A percentile compares a stretch with the other conserved stretches of the same genome.
Conservation (phyloP, 2,329 filamentous ascomycete genomes). For the Leptodontidium sp. region DNA sequence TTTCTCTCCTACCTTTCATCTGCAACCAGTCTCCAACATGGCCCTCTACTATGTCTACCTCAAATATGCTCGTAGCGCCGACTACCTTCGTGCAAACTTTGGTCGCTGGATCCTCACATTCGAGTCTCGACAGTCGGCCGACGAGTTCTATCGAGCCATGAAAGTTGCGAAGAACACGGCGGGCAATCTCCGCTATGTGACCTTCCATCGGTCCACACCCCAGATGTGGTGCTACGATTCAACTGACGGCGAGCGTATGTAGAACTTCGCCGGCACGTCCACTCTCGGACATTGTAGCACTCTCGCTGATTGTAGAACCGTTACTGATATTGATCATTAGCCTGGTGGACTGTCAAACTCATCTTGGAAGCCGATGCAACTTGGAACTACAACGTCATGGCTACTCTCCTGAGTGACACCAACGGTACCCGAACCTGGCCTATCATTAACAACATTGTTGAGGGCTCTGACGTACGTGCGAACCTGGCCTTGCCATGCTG, state of each 20-base stretch:
- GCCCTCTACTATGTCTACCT: neutral
- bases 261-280: neutral
- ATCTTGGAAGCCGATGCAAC: conserved; percentile 4
- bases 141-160: conserved; percentile 8
- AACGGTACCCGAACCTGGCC: conserved; percentile 3
- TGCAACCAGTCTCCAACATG: neutral
- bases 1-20: too few relatives aligned
- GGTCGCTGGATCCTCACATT: conserved; percentile 9
- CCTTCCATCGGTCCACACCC: conserved; percentile 5
- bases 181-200: conserved; percentile 7
- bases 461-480: neutral
- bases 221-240: conserved; percentile 10
- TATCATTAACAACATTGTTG: neutral
- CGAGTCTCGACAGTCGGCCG: conserved; percentile 4
- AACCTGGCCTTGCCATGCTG: too few relatives aligned
- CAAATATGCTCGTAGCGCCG: conserved; percentile 3
- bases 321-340: neutral
- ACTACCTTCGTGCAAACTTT: conserved; percentile 12
- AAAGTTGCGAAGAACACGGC: neutral
- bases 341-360: conserved; percentile 2
- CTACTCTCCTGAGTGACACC: conserved; percentile 3
- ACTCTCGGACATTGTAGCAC: too few relatives aligned
- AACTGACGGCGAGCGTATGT: conserved; percentile 8
- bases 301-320: neutral
- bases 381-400: conserved; percentile 6